Evolutionary conservation across 139 green algal genomes (phyloP).

Genomic region (Choricystis sp.): DNA sequence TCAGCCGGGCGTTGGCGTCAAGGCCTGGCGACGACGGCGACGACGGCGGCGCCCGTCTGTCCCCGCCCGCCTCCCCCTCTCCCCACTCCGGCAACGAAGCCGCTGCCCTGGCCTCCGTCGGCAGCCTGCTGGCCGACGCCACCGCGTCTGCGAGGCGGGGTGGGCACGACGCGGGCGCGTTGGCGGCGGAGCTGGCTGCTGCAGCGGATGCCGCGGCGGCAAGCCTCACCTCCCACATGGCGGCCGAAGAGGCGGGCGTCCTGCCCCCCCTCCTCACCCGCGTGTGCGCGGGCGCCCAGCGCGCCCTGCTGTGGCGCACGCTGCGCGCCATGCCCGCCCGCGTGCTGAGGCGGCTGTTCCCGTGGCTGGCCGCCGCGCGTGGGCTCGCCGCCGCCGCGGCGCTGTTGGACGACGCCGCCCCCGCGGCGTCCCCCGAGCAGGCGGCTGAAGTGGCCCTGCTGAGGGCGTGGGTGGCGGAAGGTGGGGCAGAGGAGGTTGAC

Average conservation of each 20-base stretch:
- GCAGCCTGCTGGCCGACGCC: constrained; percentile 56
- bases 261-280: constrained; percentile 56
- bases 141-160: constrained; percentile 39
- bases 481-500: not conserved
- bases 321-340: constrained; percentile 84
- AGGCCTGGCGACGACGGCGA: too few relatives aligned
- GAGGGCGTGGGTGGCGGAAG: not conserved
- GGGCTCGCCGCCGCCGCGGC: not conserved
- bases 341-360: constrained; percentile 82
- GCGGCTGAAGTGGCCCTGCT: not conserved
- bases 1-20: not conserved
- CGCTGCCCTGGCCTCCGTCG: constrained; percentile 51
- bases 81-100: constrained; percentile 24
- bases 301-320: constrained; percentile 68
- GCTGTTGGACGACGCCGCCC: not conserved
- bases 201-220: constrained; percentile 25
- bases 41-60: not conserved
- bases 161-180: constrained; percentile 33
- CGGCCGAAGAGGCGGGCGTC: constrained; percentile 60
- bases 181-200: constrained; percentile 40
- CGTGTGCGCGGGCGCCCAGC: constrained; percentile 60
- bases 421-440: not conserved
- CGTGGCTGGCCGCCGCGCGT: constrained; percentile 56
- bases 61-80: not conserved
- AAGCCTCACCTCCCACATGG: constrained; percentile 40